These are phyloP conservation scores for Suillus sp. DNA, from an alignment of 768 basidiomycete genomes.

Conservation along the genomic window DNA sequence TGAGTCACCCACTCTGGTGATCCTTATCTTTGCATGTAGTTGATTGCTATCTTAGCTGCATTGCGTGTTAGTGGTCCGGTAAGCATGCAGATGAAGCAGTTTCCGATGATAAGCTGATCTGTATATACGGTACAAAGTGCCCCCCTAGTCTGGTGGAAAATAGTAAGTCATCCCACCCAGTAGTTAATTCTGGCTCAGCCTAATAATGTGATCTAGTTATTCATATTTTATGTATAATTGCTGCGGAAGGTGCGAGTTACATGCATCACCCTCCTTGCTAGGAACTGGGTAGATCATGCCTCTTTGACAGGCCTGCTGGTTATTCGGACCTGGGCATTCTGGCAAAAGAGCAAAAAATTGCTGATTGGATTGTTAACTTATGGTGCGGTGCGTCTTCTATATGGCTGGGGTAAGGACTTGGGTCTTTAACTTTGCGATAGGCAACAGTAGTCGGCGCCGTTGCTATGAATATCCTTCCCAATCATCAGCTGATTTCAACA, in stretches of 20 bases:
- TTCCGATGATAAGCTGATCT: conserved; percentile 9
- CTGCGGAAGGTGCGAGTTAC: conserved; percentile 12
- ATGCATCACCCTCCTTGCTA: not conserved
- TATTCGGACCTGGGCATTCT: conserved; percentile 25
- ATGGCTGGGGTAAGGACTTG: not conserved
- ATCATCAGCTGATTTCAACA: conserved; percentile 11
- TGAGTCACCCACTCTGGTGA: conserved; percentile 8
- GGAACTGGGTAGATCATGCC: not conserved
- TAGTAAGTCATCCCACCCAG: conserved; percentile 10
- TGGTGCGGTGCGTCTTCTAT: conserved; percentile 6
- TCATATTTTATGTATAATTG: conserved; percentile 14
- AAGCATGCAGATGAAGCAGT: no score
- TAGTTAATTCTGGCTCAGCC: not conserved
- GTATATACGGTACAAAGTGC: not conserved
- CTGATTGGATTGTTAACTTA: conserved; percentile 20
- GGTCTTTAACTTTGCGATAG: conserved; percentile 5
- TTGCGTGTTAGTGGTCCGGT: conserved; percentile 9
- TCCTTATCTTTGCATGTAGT: not conserved
- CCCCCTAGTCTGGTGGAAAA: conserved; percentile 8
- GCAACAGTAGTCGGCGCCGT: conserved; percentile 12
- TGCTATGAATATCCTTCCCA: conserved; percentile 11
- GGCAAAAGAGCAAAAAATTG: conserved; percentile 19
- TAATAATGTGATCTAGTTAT: conserved; percentile 4
- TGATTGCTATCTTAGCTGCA: conserved; percentile 4
- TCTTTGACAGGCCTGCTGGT: conserved; percentile 18